Conservation (phyloP, 1,139 yeast species). For the Spathaspora sp. region DNA sequence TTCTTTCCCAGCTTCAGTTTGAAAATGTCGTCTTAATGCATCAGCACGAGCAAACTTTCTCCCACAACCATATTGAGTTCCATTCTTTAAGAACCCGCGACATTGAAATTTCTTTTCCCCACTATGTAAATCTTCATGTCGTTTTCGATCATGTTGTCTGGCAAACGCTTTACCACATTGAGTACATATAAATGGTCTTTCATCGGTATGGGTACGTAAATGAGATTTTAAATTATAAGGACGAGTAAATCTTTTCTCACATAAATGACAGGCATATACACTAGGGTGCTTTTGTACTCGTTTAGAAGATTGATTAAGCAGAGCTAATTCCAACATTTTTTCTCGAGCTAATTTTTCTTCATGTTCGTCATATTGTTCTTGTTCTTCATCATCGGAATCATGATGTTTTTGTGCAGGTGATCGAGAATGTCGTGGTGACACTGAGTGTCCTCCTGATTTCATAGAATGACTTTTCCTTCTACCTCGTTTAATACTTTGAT, state of each 20-base stretch:
- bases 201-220: conserved; percentile 90
- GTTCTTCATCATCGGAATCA: conserved; percentile 16
- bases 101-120: conserved; percentile 91
- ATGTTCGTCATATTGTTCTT: conserved; percentile 16
- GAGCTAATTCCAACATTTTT: conserved; percentile 63
- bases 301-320: conserved; percentile 48
- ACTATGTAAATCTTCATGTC: conserved; percentile 90
- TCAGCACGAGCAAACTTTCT: conserved; percentile 93
- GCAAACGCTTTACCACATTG: conserved; percentile 95
- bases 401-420: conserved; percentile 15
- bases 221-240: conserved; percentile 93
- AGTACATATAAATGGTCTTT: conserved; percentile 83
- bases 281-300: conserved; percentile 76
- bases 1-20: conserved; percentile 87
- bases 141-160: conserved; percentile 87
- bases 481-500: conserved; percentile 31
- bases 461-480: conserved; percentile 30
- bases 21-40: conserved; percentile 90
- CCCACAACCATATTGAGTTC: conserved; percentile 85
- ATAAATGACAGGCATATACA: conserved; percentile 76
- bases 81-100: conserved; percentile 66
- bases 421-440: conserved; percentile 18
- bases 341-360: conserved; percentile 40
- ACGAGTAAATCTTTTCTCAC: conserved; percentile 85
- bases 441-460: conserved; percentile 15